A percentile compares a stretch with the other conserved stretches of the same genome.
Conservation (phyloP, 2,329 filamentous ascomycete species). For the Penicillium sp. region DNA sequence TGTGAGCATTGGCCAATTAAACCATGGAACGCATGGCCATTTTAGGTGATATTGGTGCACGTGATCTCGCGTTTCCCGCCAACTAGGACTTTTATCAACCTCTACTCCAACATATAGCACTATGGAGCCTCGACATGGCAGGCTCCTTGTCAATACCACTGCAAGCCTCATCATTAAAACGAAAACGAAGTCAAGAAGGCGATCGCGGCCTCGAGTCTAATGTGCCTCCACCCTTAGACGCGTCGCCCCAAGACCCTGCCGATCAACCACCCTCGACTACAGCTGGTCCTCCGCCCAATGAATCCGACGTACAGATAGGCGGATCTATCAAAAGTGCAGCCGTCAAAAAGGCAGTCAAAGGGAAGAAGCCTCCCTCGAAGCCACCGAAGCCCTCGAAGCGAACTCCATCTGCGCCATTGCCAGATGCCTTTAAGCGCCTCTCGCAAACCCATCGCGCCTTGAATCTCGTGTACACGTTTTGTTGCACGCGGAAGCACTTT, state of each 20-base stretch:
- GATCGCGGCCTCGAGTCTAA: neutral
- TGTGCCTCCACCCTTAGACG: conserved; percentile 10
- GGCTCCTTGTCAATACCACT: conserved; percentile 3
- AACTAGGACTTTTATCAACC: neutral
- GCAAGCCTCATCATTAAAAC: conserved; percentile 6
- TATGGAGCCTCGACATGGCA: conserved; percentile 23
- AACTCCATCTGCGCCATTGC: conserved; percentile 55
- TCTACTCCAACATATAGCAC: conserved; percentile 2
- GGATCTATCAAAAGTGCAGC: neutral
- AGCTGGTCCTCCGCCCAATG: neutral
- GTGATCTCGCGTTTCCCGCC: conserved; percentile 12
- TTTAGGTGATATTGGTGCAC: conserved; percentile 19
- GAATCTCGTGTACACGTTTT: conserved; percentile 91
- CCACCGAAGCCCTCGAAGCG: conserved; percentile 15
- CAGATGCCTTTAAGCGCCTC: conserved; percentile 61
- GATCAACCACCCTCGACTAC: neutral
- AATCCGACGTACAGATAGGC: neutral
- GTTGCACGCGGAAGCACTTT: conserved; percentile 82
- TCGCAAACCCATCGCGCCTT: conserved; percentile 72
- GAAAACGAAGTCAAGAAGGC: conserved; percentile 15
- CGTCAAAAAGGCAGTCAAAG: conserved; percentile 4
- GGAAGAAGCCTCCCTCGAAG: conserved; percentile 8
- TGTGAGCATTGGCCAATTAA: neutral
- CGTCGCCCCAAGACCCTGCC: conserved; percentile 8
- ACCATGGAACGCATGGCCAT: conserved; percentile 15